Percentiles rank a stretch among this genome's conserved stretches.
phyloP scores from a whole-genome alignment of 371 early-diverging fungal species.

The Catenaria anguillulae region DNA sequence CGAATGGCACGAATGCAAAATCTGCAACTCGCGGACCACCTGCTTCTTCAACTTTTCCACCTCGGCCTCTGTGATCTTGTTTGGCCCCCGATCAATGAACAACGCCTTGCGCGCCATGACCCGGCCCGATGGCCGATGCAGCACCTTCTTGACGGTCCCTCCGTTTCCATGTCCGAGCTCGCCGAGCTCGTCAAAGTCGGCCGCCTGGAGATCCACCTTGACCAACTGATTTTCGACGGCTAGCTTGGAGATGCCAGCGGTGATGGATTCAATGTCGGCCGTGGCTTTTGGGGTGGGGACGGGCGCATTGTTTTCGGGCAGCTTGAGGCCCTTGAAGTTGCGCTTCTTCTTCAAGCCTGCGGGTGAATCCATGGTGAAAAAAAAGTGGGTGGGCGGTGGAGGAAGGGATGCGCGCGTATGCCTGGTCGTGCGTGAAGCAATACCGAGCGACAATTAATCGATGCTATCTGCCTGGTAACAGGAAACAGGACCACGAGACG shows the following conservation, averaged over 20 bases:
- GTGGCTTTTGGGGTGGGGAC: constrained; percentile 1
- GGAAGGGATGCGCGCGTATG: too few relatives aligned
- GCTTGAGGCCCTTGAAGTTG: constrained; percentile 9
- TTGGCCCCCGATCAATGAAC: constrained; percentile 2
- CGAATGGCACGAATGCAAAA: constrained; percentile 73
- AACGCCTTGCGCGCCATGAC: constrained; percentile 81
- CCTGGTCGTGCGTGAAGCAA: too few relatives aligned
- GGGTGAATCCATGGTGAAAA: too few relatives aligned
- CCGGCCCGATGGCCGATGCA: constrained; percentile 54
- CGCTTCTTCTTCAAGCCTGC: constrained; percentile 7
- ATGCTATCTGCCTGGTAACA: too few relatives aligned
- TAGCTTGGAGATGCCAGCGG: not conserved
- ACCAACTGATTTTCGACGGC: constrained; percentile 1
- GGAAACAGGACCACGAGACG: too few relatives aligned
- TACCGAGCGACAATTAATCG: too few relatives aligned
- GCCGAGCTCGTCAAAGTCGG: constrained; percentile 59
- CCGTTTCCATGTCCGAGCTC: constrained; percentile 90
- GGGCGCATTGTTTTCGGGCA: not conserved
- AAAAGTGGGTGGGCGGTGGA: too few relatives aligned
- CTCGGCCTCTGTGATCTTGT: constrained; percentile 12
- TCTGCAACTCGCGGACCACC: constrained; percentile 78
- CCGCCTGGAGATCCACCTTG: constrained; percentile 47
- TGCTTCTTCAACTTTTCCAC: constrained; percentile 44
- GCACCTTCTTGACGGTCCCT: constrained; percentile 78
- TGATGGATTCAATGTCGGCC: constrained; percentile 2